Percentiles rank a stretch among this genome's conserved stretches.
Conservation (phyloP, 2,329 filamentous ascomycete genomes). For the Colletotrichum neosansevieriae region DNA sequence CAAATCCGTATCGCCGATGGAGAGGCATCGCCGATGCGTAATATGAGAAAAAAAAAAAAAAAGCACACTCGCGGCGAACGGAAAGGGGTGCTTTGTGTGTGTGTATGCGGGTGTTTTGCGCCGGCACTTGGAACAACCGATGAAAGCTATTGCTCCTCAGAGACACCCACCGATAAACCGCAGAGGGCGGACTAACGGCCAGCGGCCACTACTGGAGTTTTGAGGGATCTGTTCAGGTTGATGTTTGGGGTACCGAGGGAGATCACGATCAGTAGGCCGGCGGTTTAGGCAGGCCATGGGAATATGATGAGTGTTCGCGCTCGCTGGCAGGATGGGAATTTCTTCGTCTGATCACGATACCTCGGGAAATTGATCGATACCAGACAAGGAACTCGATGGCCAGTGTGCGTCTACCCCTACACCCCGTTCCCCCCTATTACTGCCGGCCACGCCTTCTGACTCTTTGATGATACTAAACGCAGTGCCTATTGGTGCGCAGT, state of each 20-base stretch:
- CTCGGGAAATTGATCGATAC: conserved; percentile 15
- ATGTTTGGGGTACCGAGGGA: background rate
- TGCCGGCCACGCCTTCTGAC: conserved; percentile 2
- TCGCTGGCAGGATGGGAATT: conserved; percentile 17
- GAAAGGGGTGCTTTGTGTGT: background rate
- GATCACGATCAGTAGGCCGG: background rate
- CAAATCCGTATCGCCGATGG: background rate
- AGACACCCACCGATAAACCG: too few species aligned
- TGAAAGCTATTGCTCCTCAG: too few species aligned
- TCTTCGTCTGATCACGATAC: conserved; percentile 32
- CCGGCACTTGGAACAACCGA: too few species aligned
- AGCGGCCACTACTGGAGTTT: background rate
- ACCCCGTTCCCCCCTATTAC: background rate
- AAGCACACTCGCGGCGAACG: background rate
- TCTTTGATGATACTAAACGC: too few species aligned
- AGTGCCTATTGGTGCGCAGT: background rate
- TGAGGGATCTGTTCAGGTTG: too few species aligned
- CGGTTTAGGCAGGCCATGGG: background rate
- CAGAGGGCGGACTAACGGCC: background rate
- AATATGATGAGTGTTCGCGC: background rate
- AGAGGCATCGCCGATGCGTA: conserved; percentile 5
- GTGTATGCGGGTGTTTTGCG: background rate
- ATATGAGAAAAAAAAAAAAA: too few species aligned
- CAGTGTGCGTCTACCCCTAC: conserved; percentile 17
- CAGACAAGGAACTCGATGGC: conserved; percentile 26